Evolutionary conservation across 306 rosid species (phyloP), one percentile per base, ranked within the genome.

Genomic region (Cotoneaster glaucophyllus): DNA sequence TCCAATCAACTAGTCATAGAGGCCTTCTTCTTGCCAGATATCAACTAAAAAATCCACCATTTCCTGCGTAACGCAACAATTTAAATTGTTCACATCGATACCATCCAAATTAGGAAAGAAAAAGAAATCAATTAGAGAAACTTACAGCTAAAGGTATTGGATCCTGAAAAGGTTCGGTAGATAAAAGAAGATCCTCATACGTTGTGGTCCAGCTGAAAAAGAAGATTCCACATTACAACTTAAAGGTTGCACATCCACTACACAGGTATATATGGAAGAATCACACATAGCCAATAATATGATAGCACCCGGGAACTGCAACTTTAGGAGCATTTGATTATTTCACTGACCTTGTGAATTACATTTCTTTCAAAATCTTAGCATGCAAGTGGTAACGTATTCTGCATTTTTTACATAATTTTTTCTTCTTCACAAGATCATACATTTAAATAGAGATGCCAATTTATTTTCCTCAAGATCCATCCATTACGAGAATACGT

Each of bases 31-130:
- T 0, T 77, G 85, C 96, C 95, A 93, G 74, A 83, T 73, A 72
- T 90, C 86, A 72, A 87, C 88, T 74, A 90, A 82, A 82, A 86
- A 87, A 64, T 84, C 86, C 64, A 93, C 96, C 91, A 90, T 87
- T 71, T 84, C 90, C 96, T 93, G 89, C 87, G 81, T 67, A 82
- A 79, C 21, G 52, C 78, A 70, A 73, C 75, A 76, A 26, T 9
- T 41, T 18, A 54, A 69, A 26, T 25, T 56, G 34, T 65, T 57
- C 22, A 45, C 70, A 37, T 68, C 58, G 74, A 41, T 15, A 62
- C 24, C 48, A 22, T 63, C 25, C 50, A 78, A n/a, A 64, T 73
- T 26, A 78, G 61, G 28, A 39, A 56, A 70, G 34, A 8, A 39
- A 73, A 19, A 31, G 24, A 37, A 68, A 73, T 71, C 29, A 21